Evolutionary conservation across 805 yeast species (phyloP), one percentile per base, ranked within the genome.

Genomic region (Metschnikowia kofuensis): DNA sequence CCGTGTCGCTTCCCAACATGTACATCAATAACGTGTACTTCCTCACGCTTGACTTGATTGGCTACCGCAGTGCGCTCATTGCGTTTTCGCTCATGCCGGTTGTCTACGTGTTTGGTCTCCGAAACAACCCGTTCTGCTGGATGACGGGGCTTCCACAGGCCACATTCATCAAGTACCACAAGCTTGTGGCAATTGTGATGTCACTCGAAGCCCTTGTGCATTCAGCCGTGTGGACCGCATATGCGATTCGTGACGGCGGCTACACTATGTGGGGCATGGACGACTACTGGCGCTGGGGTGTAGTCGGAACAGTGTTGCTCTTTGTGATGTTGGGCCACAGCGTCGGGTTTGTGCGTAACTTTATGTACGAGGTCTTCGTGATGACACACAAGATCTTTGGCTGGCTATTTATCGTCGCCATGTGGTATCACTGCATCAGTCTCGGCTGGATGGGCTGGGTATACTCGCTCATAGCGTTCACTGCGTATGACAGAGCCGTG

Each of bases 371-470:
- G 43, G 13, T 48, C 7, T 56, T 56, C 29, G 34, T 54, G 44
- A 35, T 52, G 14, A 16, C 45, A 21, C 59, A 56, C 42, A 56
- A 54, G 36, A 30, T 49, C 6, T 42, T 56, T 21, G 58, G 59
- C 31, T 54, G 58, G 59, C 21, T 54, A 7, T 56, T 56, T 32
- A 56, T 56, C 12, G 55, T 56, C n/a, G 39, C 57, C 29, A 56
- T 56, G 59, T 56, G 58, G 56, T 54, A 54, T 44, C 59, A 56
- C 42, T 56, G 58, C 34, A 29, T 30, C 29, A 44, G 16, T 7
- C 42, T 56, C 21, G 59, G 59, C 35, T 56, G 59, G 59, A 54
- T 56, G 59, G 59, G 58, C 26, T 56, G 59, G 59, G 55, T 56
- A 2, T 56, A 56, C 42, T 45, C 58, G 6, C 43, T 56, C 4